Evolutionary conservation across 2,329 filamentous ascomycete species (phyloP).

Genomic region (Cordyceps farinosa): DNA sequence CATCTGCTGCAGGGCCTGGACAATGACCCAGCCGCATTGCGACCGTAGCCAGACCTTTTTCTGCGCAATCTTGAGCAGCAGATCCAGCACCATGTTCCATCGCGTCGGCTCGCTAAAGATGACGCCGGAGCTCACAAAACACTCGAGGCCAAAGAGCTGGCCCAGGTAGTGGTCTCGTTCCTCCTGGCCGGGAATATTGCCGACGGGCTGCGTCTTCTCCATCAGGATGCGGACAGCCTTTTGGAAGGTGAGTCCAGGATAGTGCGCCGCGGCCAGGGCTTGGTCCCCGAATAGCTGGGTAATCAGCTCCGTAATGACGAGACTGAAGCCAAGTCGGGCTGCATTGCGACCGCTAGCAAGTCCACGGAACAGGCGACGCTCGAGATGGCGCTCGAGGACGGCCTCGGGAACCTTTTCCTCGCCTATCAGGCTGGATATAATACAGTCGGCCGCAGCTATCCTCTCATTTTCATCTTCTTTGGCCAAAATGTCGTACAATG

Average conservation of each 20-base stretch:
- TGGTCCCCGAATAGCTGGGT: conserved; percentile 62
- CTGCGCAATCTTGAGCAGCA: conserved; percentile 69
- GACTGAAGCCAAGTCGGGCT: conserved; percentile 81
- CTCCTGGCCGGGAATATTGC: conserved; percentile 64
- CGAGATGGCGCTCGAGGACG: conserved; percentile 56
- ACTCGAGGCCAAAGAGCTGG: conserved; percentile 80
- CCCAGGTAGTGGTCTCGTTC: conserved; percentile 83
- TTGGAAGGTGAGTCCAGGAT: conserved; percentile 53
- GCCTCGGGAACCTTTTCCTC: conserved; percentile 48
- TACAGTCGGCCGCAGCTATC: conserved; percentile 55
- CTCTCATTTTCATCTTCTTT: conserved; percentile 56
- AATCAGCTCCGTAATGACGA: conserved; percentile 80
- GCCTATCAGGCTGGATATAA: conserved; percentile 53
- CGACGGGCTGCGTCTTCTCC: conserved; percentile 52
- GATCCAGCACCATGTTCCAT: conserved; percentile 67
- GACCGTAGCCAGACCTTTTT: conserved; percentile 87
- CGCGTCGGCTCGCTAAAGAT: conserved; percentile 58
- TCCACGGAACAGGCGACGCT: conserved; percentile 74
- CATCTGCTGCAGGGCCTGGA: conserved; percentile 66
- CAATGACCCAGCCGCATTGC: conserved; percentile 80
- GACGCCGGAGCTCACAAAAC: conserved; percentile 74
- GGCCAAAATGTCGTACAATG: conserved; percentile 58
- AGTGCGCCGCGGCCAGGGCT: conserved; percentile 43
- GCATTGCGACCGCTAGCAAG: conserved; percentile 88
- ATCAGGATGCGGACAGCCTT: conserved; percentile 50